Evolutionary conservation across 345 rosid species (phyloP).

Genomic region (Populus simonii): DNA sequence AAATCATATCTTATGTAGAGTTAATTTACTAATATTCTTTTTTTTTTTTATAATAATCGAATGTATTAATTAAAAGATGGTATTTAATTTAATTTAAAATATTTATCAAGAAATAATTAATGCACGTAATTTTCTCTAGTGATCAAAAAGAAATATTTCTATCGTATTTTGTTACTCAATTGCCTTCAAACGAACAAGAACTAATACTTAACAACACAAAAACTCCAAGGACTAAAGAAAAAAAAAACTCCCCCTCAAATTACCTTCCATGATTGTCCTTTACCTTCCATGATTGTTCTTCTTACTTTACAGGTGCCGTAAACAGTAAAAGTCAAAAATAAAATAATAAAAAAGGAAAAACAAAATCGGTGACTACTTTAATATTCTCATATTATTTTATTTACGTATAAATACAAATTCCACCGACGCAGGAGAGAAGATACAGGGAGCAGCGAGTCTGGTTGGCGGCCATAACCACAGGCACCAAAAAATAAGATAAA

Average conservation of each 20-base stretch:
- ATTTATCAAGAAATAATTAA: too few species aligned
- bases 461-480: slow-evolving; percentile 8
- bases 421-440: slow-evolving; percentile 18
- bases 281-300: neutral
- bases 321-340: neutral
- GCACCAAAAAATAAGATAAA: neutral
- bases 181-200: neutral
- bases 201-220: neutral
- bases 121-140: too few species aligned
- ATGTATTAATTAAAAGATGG: too few species aligned
- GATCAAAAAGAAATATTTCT: too few species aligned
- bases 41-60: too few species aligned
- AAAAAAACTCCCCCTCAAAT: neutral
- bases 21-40: too few species aligned
- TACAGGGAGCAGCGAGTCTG: slow-evolving; percentile 3
- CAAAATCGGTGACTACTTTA: too few species aligned
- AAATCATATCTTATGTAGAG: too few species aligned
- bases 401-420: neutral
- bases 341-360: neutral
- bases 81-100: too few species aligned
- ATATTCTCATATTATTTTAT: too few species aligned
- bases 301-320: neutral
- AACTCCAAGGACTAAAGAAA: neutral
- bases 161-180: neutral
- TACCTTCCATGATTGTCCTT: neutral